These are phyloP conservation scores for Tephrocybe sp. DNA, from an alignment of 768 basidiomycete genomes.

Conservation along the genomic window DNA sequence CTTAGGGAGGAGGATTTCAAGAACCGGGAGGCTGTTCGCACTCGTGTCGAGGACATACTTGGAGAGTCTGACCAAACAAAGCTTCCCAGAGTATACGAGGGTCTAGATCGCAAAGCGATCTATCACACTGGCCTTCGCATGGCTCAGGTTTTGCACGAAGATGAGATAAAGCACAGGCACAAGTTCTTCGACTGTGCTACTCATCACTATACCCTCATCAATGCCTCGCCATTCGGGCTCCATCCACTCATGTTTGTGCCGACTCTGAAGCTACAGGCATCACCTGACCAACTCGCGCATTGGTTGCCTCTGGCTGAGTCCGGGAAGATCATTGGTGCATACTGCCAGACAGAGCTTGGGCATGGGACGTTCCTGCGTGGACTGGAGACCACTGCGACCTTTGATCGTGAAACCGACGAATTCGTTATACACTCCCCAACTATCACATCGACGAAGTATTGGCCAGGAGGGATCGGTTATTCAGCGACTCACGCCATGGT, in stretches of 20 bases:
- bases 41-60: constrained; percentile 16
- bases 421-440: constrained; percentile 26
- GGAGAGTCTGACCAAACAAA: constrained; percentile 7
- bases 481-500: constrained; percentile 25
- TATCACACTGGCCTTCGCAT: constrained; percentile 23
- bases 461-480: constrained; percentile 24
- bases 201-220: constrained; percentile 16
- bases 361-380: constrained; percentile 26
- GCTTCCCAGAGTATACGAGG: constrained; percentile 16
- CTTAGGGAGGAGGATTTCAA: constrained; percentile 8
- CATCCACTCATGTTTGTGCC: constrained; percentile 24
- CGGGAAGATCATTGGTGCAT: constrained; percentile 22
- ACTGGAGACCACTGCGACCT: constrained; percentile 26
- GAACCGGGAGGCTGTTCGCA: constrained; percentile 6
- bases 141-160: constrained; percentile 19
- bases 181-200: constrained; percentile 14
- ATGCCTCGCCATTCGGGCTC: constrained; percentile 25
- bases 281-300: constrained; percentile 20
- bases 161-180: constrained; percentile 17
- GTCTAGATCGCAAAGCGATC: constrained; percentile 17
- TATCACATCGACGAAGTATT: constrained; percentile 23
- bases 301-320: constrained; percentile 23
- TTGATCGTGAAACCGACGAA: constrained; percentile 20
- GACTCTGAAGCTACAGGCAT: constrained; percentile 20
- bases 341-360: constrained; percentile 27